Evolutionary conservation across 2,329 filamentous ascomycete genomes (phyloP), one percentile per base, ranked within the genome.

Genomic region (Byssothecium circinans): DNA sequence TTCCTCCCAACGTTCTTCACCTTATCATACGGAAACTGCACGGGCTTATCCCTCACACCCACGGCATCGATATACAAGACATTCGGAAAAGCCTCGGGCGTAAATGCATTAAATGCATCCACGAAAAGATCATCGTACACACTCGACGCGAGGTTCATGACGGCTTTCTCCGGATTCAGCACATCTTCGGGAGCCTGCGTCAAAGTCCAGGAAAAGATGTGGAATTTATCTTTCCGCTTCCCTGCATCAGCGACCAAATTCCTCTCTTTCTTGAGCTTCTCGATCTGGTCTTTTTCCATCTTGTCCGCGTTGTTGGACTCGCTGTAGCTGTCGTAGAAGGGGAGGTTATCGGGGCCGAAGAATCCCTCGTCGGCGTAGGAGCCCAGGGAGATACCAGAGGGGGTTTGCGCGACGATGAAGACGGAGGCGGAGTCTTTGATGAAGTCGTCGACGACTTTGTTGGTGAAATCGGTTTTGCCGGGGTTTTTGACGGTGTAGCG

Each of bases 241-340:
- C 29, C 27, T 4, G 48, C 15, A 12, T 64, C 57, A 1, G 60
- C 47, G 2, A 64, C 60, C 2, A 70, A 37, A 18, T 65, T 65
- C 8, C 67, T 60, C 22, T 67, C 57, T 10, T 44, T 48, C n/a
- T 58, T 53, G 2, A 74, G 56, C 42, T 74, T 73, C 14, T 54
- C 44, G n/a, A 73, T 45, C 41, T 75, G 72, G 43, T 74, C 70
- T 4, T 53, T 41, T 19, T 64, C 49, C 71, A 75, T 74, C 2
- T 18, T 44, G 1, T 34, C 47, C 2, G 58, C 46, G 6, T 66
- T 48, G 39, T 70, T 68, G 33, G 63, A 70, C 39, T 74, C 64
- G 44, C 67, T 64, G 55, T 69, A 71, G 8, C 62, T 60, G 48
- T 70, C 64, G 55, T 64, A 69, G 36, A 65, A 45, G 5, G 68